Percentiles rank a stretch among this genome's conserved stretches.
These are phyloP conservation scores for Ailanthus altissimus DNA, from an alignment of 345 rosid species.

Conservation along the genomic window DNA sequence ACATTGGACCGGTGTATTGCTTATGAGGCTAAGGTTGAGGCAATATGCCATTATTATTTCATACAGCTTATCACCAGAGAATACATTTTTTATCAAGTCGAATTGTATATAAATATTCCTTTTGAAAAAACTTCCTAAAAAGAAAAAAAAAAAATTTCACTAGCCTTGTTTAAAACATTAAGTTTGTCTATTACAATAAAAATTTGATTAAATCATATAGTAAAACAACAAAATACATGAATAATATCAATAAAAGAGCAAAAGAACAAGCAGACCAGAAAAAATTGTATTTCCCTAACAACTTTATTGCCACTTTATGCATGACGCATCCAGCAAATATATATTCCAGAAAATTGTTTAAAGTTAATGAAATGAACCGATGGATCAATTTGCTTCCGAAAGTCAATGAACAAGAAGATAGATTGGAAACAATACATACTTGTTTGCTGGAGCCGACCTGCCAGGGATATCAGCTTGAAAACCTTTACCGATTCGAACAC, in stretches of 20 bases:
- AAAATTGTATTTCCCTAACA: not conserved
- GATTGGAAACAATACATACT: slow-evolving; percentile 45
- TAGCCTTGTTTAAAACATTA: not conserved
- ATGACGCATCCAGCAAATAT: not conserved
- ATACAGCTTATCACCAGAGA: not conserved
- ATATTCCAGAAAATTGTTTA: not conserved
- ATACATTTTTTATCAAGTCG: not conserved
- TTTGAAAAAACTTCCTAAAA: not conserved
- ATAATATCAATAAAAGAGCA: not conserved
- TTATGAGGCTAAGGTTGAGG: not conserved
- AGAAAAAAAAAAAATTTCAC: not conserved
- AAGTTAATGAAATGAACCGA: not conserved
- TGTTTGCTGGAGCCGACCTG: slow-evolving; percentile 66
- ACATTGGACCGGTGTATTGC: not conserved
- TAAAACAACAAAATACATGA: not conserved
- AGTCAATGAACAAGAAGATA: slow-evolving; percentile 20
- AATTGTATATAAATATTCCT: not conserved
- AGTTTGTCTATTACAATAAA: not conserved
- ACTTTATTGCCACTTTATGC: not conserved
- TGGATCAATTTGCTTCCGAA: slow-evolving; percentile 1
- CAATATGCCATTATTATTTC: not conserved
- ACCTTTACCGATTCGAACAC: slow-evolving; percentile 74
- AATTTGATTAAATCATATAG: not conserved
- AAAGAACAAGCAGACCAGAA: not conserved
- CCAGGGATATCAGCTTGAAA: slow-evolving; percentile 89